A percentile compares a stretch with the other conserved stretches of the same genome.
phyloP scores from a whole-genome alignment of 495 filamentous ascomycete species.

The Tuber melanosporum region DNA sequence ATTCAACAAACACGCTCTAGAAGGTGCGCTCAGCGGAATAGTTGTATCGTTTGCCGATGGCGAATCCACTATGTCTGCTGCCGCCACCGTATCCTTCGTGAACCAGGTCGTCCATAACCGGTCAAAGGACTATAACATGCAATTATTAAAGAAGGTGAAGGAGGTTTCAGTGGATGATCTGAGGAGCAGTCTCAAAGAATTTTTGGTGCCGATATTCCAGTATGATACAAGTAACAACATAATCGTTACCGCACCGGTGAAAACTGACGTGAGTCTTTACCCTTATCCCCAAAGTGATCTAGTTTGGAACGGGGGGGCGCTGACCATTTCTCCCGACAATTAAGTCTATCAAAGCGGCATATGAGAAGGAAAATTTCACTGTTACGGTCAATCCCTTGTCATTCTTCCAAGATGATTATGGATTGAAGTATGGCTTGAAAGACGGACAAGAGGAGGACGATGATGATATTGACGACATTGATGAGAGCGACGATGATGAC shows the following conservation, averaged over 20 bases:
- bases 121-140: conserved; percentile 68
- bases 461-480: conserved; percentile 48
- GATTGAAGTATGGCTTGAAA: conserved; percentile 62
- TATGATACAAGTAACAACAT: conserved; percentile 72
- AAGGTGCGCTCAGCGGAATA: conserved; percentile 83
- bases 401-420: conserved; percentile 87
- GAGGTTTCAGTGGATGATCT: conserved; percentile 71
- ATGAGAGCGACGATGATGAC: conserved; percentile 45
- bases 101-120: conserved; percentile 70
- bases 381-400: conserved; percentile 66
- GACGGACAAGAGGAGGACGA: conserved; percentile 61
- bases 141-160: conserved; percentile 68
- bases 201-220: conserved; percentile 71
- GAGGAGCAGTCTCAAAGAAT: conserved; percentile 62
- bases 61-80: conserved; percentile 71
- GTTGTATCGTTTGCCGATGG: conserved; percentile 78
- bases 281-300: background rate
- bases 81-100: conserved; percentile 74
- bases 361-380: conserved; percentile 68
- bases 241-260: conserved; percentile 77
- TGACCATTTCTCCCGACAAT: conserved; percentile 18
- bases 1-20: conserved; percentile 75
- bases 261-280: conserved; percentile 63
- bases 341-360: conserved; percentile 63
- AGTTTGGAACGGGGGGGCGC: background rate